Evolutionary conservation across 1,139 yeast species (phyloP), one percentile per base, ranked within the genome.

Genomic region (Cylindricascospora bacillispora): DNA sequence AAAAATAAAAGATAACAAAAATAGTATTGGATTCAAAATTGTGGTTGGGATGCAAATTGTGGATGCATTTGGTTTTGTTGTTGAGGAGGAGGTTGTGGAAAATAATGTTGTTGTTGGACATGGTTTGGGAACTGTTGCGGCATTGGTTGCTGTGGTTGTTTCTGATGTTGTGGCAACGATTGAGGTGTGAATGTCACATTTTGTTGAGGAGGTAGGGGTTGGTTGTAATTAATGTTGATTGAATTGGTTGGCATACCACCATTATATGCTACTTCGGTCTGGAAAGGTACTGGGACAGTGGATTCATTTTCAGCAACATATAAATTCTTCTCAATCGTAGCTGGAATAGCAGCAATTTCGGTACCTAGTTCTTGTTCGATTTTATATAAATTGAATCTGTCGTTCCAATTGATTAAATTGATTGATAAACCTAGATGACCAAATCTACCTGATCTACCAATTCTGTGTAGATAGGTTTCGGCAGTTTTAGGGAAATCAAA

Each of bases 401-500:
- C 98, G 51, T 85, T 78, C 95, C 97, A 89, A 57, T 86, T 82
- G 65, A 89, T 85, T 49, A 89, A 72, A 60, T 89, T 92, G 52
- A 89, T 86, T 25, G 98, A 98, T 55, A 89, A 70, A 67, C 98
- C 98, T 54, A 86, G 73, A 57, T 92, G 98, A 44, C 98, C 98
- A 55, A 85, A 89, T 67, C 98, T 80, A 46, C 98, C 99, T 3
- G 95, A 85, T 66, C 99, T 86, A 67, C 99, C 97, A 51, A 89
- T 92, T 70, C 98, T 81, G 62, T 89, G 98, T 47, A 89, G 70
- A 58, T 89, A 89, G 25, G 97, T 89, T 60, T 89, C 98, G 7
- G 97, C 95, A 35, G 82, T 85, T 59, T 89, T 89, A 38, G 99
- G 98, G 75, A 89, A 89, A 60, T 89, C 98, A 58, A 89, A 92